Conservation (phyloP, 495 filamentous ascomycete genomes). For the Penicillium turbatum region DNA sequence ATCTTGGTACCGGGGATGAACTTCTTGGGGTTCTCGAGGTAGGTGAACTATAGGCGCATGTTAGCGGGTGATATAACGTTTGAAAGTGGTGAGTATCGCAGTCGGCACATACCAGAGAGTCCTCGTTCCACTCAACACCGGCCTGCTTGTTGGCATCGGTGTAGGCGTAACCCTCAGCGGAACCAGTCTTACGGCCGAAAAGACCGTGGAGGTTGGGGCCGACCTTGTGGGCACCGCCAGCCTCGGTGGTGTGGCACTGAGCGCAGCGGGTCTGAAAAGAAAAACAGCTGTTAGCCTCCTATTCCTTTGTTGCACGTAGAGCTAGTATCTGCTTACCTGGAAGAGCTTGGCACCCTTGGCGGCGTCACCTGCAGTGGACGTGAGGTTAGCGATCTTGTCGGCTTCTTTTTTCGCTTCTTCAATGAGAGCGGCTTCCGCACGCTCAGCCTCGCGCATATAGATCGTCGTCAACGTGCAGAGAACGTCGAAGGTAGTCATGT, state of each 20-base stretch:
- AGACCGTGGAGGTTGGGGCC: conserved; percentile 96
- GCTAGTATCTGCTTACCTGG: conserved; percentile 53
- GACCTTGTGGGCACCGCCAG: conserved; percentile 89
- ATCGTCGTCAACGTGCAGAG: conserved; percentile 24
- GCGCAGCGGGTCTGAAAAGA: conserved; percentile 79
- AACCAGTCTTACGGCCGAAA: conserved; percentile 92
- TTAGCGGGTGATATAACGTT: conserved; percentile 9
- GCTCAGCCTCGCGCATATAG: conserved; percentile 28
- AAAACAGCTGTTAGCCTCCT: conserved; percentile 14
- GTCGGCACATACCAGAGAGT: conserved; percentile 67
- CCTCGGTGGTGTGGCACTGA: conserved; percentile 95
- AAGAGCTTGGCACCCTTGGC: conserved; percentile 99
- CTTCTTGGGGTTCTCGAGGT: conserved; percentile 92
- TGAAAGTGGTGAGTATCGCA: too few relatives aligned
- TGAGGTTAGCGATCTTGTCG: conserved; percentile 26
- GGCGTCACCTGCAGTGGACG: conserved; percentile 63
- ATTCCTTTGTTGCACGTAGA: not conserved
- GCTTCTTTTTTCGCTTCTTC: conserved; percentile 10
- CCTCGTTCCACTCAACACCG: conserved; percentile 82
- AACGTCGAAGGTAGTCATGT: conserved; percentile 33
- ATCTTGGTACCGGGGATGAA: conserved; percentile 99
- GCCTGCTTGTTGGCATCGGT: conserved; percentile 99
- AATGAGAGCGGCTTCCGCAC: not conserved
- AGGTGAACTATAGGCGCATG: conserved; percentile 57
- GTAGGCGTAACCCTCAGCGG: conserved; percentile 90